Conservation (phyloP, 2,329 filamentous ascomycete species). For the Paradendryphiella salina region DNA sequence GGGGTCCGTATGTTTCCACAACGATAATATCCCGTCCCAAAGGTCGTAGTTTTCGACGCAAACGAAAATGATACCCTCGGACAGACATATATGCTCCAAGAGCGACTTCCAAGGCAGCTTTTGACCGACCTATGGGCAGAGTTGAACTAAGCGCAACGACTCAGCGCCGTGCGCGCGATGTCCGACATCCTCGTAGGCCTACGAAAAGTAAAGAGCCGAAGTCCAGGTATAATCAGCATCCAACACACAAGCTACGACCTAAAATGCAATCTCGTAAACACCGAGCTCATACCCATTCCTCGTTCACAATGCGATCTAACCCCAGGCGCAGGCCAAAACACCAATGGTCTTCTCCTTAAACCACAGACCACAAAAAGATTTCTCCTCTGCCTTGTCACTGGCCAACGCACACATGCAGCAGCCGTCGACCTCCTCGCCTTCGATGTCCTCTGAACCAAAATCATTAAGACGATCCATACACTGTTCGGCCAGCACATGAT, state of each 20-base stretch:
- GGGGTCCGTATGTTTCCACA: no score
- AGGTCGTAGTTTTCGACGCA: constrained; percentile 6
- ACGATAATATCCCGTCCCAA: constrained; percentile 14
- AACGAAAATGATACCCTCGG: constrained; percentile 9
- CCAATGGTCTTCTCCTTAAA: not conserved
- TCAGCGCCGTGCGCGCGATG: not conserved
- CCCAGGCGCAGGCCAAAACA: no score
- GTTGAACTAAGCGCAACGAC: constrained; percentile 13
- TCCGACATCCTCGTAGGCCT: not conserved
- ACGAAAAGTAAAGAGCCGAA: not conserved
- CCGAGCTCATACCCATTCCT: not conserved
- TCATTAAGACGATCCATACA: not conserved
- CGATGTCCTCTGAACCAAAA: not conserved
- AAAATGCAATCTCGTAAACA: not conserved
- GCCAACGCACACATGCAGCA: not conserved
- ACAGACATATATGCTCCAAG: constrained; percentile 15
- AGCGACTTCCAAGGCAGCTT: constrained; percentile 14
- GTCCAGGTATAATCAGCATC: not conserved
- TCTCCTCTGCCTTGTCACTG: not conserved
- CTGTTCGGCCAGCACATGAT: not conserved
- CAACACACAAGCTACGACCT: not conserved
- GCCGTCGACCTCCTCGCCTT: not conserved
- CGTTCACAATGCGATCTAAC: not conserved
- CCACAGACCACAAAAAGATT: not conserved
- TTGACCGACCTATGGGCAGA: constrained; percentile 1